These are phyloP conservation scores for Bocquillonia castaneifolia DNA, from an alignment of 441 rosid genomes.

Conservation along the genomic window DNA sequence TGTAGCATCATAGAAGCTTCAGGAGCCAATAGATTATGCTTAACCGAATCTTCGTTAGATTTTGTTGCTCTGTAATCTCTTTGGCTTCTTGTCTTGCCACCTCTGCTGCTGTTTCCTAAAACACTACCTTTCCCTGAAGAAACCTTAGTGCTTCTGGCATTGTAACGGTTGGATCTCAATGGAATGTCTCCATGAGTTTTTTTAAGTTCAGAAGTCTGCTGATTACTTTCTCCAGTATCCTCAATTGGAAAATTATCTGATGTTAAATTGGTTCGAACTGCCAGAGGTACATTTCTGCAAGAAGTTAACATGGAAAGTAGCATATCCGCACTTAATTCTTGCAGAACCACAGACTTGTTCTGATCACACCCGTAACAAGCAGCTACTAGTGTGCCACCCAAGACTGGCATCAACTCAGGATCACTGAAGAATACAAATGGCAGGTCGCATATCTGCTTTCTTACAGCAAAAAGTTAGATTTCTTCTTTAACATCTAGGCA, in stretches of 20 bases:
- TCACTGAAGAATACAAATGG: constrained; percentile 78
- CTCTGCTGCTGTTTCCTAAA: constrained; percentile 36
- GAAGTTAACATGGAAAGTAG: constrained; percentile 59
- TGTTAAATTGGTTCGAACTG: constrained; percentile 26
- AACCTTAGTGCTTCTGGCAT: constrained; percentile 30
- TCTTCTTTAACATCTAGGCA: constrained; percentile 1
- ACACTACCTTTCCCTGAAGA: constrained; percentile 36
- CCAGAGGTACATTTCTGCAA: constrained; percentile 45
- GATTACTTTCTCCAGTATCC: constrained; percentile 38
- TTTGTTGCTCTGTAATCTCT: constrained; percentile 44
- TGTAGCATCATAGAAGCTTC: constrained; percentile 46
- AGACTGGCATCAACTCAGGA: constrained; percentile 63
- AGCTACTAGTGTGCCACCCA: constrained; percentile 60
- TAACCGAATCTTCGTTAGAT: constrained; percentile 40
- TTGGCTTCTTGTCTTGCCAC: constrained; percentile 49
- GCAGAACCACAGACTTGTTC: constrained; percentile 63
- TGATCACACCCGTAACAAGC: constrained; percentile 72
- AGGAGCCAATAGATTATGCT: constrained; percentile 30
- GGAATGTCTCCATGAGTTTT: constrained; percentile 41
- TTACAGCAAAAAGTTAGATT: constrained; percentile 28
- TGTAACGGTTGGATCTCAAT: constrained; percentile 38
- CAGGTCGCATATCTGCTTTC: constrained; percentile 66
- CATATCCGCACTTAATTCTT: constrained; percentile 72
- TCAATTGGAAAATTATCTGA: constrained; percentile 32
- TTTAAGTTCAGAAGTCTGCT: constrained; percentile 40